phyloP scores from a whole-genome alignment of 2,329 filamentous ascomycete species.

The Xylariaceae sp. region DNA sequence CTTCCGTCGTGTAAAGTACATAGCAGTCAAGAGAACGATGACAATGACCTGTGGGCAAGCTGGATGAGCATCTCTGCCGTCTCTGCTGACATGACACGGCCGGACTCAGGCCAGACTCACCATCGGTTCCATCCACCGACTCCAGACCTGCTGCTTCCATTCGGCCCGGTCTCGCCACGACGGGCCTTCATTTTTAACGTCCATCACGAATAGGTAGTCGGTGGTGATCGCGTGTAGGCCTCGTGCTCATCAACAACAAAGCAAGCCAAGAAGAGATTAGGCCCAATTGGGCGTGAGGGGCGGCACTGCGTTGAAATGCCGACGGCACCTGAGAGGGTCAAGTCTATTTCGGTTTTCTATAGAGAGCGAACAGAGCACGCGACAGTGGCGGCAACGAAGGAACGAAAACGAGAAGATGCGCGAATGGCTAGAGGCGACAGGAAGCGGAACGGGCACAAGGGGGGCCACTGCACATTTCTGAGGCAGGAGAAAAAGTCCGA shows the following conservation, averaged over 20 bases:
- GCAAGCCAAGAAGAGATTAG: neutral
- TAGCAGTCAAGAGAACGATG: constrained; percentile 35
- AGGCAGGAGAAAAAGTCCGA: constrained; percentile 7
- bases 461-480: constrained; percentile 4
- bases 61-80: neutral
- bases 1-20: constrained; percentile 35
- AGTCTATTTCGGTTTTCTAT: neutral
- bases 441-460: constrained; percentile 1
- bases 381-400: constrained; percentile 3
- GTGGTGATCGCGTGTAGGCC: constrained; percentile 1
- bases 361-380: constrained; percentile 11
- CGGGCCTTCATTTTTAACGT: constrained; percentile 15
- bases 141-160: constrained; percentile 26
- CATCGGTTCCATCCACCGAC: constrained; percentile 23
- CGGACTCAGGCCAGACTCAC: constrained; percentile 12
- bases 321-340: neutral
- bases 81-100: neutral
- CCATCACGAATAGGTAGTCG: constrained; percentile 9
- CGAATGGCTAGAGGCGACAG: constrained; percentile 1
- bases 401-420: constrained; percentile 6
- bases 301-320: neutral
- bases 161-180: constrained; percentile 22
- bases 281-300: neutral
- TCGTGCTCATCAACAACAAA: constrained; percentile 5
- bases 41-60: constrained; percentile 32